These are phyloP conservation scores for Colletotrichum zoysiae DNA, from an alignment of 2,329 filamentous ascomycete species.

Conservation along the genomic window DNA sequence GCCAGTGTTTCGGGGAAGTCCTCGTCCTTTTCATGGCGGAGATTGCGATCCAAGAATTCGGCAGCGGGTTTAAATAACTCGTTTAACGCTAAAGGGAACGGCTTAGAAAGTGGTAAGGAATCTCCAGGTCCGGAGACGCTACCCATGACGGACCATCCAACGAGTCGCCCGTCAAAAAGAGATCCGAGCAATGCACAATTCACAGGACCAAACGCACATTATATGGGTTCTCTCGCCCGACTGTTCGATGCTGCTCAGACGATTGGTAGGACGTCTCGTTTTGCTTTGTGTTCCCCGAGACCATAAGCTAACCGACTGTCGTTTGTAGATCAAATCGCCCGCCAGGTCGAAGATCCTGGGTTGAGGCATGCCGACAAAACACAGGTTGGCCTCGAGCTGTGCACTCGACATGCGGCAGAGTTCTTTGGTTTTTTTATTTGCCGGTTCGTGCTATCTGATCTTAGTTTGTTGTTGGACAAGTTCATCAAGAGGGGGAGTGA, in stretches of 20 bases:
- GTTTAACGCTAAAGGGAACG: slow-evolving; percentile 55
- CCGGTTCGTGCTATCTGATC: slow-evolving; percentile 90
- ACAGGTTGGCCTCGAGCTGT: slow-evolving; percentile 94
- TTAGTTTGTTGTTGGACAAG: slow-evolving; percentile 90
- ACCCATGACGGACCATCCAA: slow-evolving; percentile 78
- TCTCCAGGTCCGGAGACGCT: slow-evolving; percentile 76
- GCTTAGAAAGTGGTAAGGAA: slow-evolving; percentile 63
- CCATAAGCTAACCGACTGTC: not conserved
- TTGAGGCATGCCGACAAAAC: slow-evolving; percentile 92
- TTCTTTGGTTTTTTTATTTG: slow-evolving; percentile 98
- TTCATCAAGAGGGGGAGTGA: slow-evolving; percentile 97
- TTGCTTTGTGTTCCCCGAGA: not conserved
- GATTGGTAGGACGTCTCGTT: slow-evolving; percentile 74
- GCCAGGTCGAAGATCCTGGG: slow-evolving; percentile 95
- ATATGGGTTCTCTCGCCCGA: slow-evolving; percentile 90
- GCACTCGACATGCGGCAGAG: slow-evolving; percentile 92
- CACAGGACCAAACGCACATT: slow-evolving; percentile 85
- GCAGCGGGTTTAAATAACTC: slow-evolving; percentile 68
- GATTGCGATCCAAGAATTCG: slow-evolving; percentile 90
- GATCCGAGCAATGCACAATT: slow-evolving; percentile 78
- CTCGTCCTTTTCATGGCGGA: slow-evolving; percentile 88
- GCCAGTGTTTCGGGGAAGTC: slow-evolving; percentile 78
- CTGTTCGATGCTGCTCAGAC: slow-evolving; percentile 94
- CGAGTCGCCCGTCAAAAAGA: slow-evolving; percentile 77
- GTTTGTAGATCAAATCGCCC: slow-evolving; percentile 86